Percentiles rank a stretch among this genome's conserved stretches.
Evolutionary conservation across 257 asterid species (phyloP).

Genomic region (Gentiana macrophylla): DNA sequence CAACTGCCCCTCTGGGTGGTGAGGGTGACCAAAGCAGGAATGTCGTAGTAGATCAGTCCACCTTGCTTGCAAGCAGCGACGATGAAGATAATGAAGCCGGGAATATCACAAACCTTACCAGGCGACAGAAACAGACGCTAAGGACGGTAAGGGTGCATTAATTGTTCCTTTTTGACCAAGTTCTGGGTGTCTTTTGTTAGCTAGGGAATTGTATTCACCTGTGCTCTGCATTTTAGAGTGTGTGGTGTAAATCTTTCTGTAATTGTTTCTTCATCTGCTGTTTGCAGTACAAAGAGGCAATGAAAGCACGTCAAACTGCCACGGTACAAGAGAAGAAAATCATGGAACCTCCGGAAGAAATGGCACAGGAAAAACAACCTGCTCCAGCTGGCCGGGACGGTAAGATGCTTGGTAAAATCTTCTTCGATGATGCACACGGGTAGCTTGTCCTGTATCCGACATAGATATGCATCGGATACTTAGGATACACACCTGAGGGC

Average conservation of each 20-base stretch:
- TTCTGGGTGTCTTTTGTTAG: neutral
- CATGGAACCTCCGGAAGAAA: slow-evolving; percentile 52
- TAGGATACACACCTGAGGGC: no score
- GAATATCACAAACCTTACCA: slow-evolving; percentile 44
- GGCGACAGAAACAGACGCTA: slow-evolving; percentile 79
- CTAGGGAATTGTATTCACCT: neutral
- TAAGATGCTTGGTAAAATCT: slow-evolving; percentile 11
- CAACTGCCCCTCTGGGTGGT: slow-evolving; percentile 17
- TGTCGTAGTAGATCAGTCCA: slow-evolving; percentile 19
- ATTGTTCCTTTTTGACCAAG: neutral
- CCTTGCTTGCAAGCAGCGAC: slow-evolving; percentile 28
- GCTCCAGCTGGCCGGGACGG: slow-evolving; percentile 99
- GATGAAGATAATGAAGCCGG: slow-evolving; percentile 24
- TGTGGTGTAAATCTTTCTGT: neutral
- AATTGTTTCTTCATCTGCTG: slow-evolving; percentile 8
- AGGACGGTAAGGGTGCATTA: slow-evolving; percentile 47
- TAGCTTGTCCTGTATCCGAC: no score
- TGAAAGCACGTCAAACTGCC: slow-evolving; percentile 88
- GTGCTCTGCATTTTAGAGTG: no score
- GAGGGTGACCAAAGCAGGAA: slow-evolving; percentile 23
- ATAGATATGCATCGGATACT: no score
- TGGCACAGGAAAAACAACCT: slow-evolving; percentile 57
- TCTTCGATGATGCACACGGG: neutral
- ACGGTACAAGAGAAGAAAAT: slow-evolving; percentile 82
- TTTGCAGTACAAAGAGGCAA: slow-evolving; percentile 57